phyloP scores from a whole-genome alignment of 1,139 yeast genomes.

The Tardiomyces blankii region DNA sequence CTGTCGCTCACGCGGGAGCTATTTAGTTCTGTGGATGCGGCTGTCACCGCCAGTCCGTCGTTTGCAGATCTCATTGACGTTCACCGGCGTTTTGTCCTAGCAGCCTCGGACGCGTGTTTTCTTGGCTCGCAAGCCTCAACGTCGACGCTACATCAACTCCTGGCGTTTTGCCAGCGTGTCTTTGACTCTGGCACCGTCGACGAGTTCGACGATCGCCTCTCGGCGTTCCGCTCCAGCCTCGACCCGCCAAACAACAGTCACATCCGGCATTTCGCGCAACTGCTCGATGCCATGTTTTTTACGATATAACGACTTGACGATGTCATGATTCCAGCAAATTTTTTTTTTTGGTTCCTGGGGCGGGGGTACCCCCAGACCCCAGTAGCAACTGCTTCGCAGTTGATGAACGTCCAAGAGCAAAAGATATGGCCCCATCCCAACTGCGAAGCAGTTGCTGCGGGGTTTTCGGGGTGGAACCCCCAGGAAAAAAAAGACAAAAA shows the following conservation, averaged over 20 bases:
- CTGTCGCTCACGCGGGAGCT: neutral
- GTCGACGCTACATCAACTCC: neutral
- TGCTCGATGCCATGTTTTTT: neutral
- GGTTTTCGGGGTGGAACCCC: too few species aligned
- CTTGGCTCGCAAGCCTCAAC: neutral
- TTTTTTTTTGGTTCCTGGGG: too few species aligned
- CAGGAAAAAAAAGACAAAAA: too few species aligned
- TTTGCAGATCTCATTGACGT: neutral
- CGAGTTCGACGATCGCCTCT: neutral
- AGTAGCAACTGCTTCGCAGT: too few species aligned
- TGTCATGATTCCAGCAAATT: too few species aligned
- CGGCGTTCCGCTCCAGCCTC: neutral
- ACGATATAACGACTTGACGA: too few species aligned
- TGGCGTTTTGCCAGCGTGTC: neutral
- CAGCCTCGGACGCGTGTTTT: neutral
- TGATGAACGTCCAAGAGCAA: too few species aligned
- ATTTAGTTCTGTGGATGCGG: neutral
- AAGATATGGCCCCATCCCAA: too few species aligned
- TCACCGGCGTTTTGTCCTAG: neutral
- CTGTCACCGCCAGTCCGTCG: neutral
- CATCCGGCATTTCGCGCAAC: neutral
- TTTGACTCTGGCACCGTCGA: neutral
- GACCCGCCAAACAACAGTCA: neutral
- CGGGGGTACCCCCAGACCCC: too few species aligned
- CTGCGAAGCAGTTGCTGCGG: too few species aligned